A percentile compares a stretch with the other conserved stretches of the same genome.
phyloP scores from a whole-genome alignment of 441 rosid species.

The Croton laevigatus region DNA sequence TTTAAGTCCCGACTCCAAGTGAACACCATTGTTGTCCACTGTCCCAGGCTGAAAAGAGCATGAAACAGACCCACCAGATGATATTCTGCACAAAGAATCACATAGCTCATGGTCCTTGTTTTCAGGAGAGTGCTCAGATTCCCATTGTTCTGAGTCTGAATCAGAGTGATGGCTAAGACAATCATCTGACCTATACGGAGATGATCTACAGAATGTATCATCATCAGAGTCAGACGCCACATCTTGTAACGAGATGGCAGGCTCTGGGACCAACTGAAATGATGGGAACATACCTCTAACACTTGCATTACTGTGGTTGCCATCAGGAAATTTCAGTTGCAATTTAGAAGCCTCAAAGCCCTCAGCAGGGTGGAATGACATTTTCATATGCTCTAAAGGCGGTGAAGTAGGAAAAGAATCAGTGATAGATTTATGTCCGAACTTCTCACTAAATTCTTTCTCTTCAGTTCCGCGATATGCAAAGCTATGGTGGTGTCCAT shows the following conservation, averaged over 20 bases:
- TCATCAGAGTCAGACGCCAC: constrained; percentile 62
- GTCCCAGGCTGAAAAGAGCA: constrained; percentile 33
- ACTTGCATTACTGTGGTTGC: constrained; percentile 34
- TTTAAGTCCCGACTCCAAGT: constrained; percentile 17
- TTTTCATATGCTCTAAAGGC: constrained; percentile 84
- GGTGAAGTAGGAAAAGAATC: constrained; percentile 70
- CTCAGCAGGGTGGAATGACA: constrained; percentile 76
- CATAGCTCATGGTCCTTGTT: constrained; percentile 42
- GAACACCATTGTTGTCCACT: constrained; percentile 22
- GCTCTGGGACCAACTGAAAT: constrained; percentile 85
- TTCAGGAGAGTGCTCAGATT: constrained; percentile 49
- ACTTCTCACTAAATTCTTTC: constrained; percentile 30
- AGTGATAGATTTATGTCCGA: constrained; percentile 37
- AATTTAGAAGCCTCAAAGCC: constrained; percentile 60
- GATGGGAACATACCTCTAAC: constrained; percentile 56
- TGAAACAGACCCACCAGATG: constrained; percentile 39
- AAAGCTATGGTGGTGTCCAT: constrained; percentile 25
- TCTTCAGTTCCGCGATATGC: constrained; percentile 25
- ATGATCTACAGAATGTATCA: constrained; percentile 81
- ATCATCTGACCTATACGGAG: constrained; percentile 72
- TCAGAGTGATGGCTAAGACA: constrained; percentile 52
- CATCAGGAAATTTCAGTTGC: constrained; percentile 67
- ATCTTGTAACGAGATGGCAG: constrained; percentile 36
- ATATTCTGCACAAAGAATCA: constrained; percentile 43
- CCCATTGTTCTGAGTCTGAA: constrained; percentile 89